phyloP scores from a whole-genome alignment of 2,329 filamentous ascomycete genomes.

The Cercospora brassicicola region DNA sequence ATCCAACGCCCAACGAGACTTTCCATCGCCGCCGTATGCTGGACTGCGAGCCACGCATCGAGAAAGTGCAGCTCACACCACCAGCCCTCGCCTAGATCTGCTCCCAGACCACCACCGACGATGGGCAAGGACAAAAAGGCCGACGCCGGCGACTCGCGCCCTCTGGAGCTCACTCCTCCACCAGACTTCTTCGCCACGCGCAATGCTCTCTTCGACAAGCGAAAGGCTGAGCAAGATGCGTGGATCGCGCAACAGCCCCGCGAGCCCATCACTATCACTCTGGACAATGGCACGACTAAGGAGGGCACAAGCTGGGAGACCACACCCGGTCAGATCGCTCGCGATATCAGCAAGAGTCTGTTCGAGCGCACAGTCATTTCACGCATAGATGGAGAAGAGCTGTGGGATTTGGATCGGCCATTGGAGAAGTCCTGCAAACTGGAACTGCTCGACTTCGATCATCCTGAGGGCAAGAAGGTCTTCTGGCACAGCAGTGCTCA shows the following conservation, averaged over 20 bases:
- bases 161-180: conserved; percentile 53
- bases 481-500: conserved; percentile 98
- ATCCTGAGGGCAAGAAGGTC: conserved; percentile 78
- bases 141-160: conserved; percentile 41
- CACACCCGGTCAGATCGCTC: conserved; percentile 75
- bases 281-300: conserved; percentile 70
- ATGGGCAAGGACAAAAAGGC: conserved; percentile 48
- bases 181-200: conserved; percentile 81
- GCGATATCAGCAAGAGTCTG: conserved; percentile 78
- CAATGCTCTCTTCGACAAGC: conserved; percentile 80
- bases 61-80: conserved; percentile 15
- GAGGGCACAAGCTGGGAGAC: conserved; percentile 86
- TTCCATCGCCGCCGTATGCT: conserved; percentile 13
- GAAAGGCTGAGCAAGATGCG: conserved; percentile 80
- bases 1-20: not conserved
- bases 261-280: conserved; percentile 70
- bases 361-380: conserved; percentile 86
- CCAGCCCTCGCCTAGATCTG: not conserved
- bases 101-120: not conserved
- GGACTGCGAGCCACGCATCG: conserved; percentile 5
- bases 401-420: conserved; percentile 92
- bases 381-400: conserved; percentile 70
- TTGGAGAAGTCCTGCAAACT: conserved; percentile 85
- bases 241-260: conserved; percentile 70
- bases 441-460: conserved; percentile 79